Percentiles rank a stretch among this genome's conserved stretches.
Evolutionary conservation across 257 asterid species (phyloP).

Genomic region (Solanum chiquidenum): DNA sequence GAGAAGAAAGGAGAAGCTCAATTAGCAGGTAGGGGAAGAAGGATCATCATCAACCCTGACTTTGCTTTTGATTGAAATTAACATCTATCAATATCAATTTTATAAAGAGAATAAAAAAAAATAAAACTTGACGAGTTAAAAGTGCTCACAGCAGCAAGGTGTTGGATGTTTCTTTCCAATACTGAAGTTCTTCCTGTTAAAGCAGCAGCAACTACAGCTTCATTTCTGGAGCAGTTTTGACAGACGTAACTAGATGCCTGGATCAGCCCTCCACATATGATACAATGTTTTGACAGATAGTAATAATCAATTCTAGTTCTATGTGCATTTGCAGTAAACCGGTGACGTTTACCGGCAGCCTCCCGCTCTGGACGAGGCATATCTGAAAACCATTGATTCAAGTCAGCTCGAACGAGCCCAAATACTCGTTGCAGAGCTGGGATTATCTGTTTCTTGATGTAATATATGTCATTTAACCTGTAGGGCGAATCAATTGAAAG

Average conservation of each 20-base stretch:
- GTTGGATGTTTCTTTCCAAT: slow-evolving; percentile 71
- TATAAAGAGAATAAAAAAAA: neutral
- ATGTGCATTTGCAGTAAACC: slow-evolving; percentile 31
- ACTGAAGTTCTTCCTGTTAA: slow-evolving; percentile 73
- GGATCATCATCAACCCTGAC: neutral
- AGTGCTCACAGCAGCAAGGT: slow-evolving; percentile 80
- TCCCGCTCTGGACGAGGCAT: slow-evolving; percentile 81
- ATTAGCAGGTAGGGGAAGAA: neutral
- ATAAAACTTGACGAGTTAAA: neutral
- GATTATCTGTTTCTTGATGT: slow-evolving; percentile 85
- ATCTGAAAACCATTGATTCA: slow-evolving; percentile 73
- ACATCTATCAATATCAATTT: neutral
- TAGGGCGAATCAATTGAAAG: slow-evolving; percentile 64
- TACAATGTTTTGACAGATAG: slow-evolving; percentile 70
- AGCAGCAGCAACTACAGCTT: slow-evolving; percentile 49
- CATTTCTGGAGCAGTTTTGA: slow-evolving; percentile 45
- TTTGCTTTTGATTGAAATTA: neutral
- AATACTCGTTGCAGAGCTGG: slow-evolving; percentile 85
- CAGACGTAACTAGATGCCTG: slow-evolving; percentile 62
- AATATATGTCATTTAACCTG: slow-evolving; percentile 72
- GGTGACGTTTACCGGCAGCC: slow-evolving; percentile 42
- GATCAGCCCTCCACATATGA: slow-evolving; percentile 68
- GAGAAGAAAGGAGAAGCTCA: neutral
- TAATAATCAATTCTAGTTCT: slow-evolving; percentile 74
- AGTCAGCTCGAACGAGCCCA: slow-evolving; percentile 85